Evolutionary conservation across 805 yeast genomes (phyloP).

Genomic region (Saturnispora sekii): DNA sequence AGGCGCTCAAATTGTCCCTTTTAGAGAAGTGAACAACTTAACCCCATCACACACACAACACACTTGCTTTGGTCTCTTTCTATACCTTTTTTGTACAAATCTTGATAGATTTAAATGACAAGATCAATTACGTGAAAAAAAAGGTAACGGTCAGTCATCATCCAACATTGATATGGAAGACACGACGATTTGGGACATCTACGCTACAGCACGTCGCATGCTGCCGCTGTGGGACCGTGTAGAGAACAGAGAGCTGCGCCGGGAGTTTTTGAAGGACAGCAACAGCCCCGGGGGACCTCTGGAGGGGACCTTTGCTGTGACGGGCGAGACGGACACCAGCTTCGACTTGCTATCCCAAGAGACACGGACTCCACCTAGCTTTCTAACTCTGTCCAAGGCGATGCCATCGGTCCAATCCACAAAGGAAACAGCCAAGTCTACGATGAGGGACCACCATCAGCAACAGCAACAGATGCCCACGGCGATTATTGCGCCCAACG

Average conservation of each 20-base stretch:
- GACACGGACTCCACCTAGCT: not conserved
- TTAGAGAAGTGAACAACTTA: not conserved
- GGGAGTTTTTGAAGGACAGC: not conserved
- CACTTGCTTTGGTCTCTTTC: not conserved
- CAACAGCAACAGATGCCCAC: slow-evolving; percentile 3
- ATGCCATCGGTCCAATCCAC: slow-evolving; percentile 1
- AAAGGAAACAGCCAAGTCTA: slow-evolving; percentile 2
- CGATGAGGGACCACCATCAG: slow-evolving; percentile 2
- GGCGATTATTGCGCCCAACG: slow-evolving; percentile 7
- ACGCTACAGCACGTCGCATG: slow-evolving; percentile 4
- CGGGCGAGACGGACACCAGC: too few species aligned
- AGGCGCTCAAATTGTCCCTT: slow-evolving; percentile 2
- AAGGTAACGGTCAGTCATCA: too few species aligned
- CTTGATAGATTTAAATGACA: not conserved
- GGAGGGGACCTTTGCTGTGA: too few species aligned
- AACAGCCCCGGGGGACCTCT: not conserved
- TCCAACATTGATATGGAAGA: slow-evolving; percentile 1
- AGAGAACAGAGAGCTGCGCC: slow-evolving; percentile 5
- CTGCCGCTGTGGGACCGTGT: slow-evolving; percentile 7
- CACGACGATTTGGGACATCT: slow-evolving; percentile 5
- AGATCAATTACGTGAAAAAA: not conserved
- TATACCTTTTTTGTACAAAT: not conserved
- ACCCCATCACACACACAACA: not conserved
- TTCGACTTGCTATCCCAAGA: too few species aligned
- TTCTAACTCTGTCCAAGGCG: slow-evolving; percentile 2